These are phyloP conservation scores for Kitagawia praeruptora DNA, from an alignment of 129 eudicot genomes.

Conservation along the genomic window DNA sequence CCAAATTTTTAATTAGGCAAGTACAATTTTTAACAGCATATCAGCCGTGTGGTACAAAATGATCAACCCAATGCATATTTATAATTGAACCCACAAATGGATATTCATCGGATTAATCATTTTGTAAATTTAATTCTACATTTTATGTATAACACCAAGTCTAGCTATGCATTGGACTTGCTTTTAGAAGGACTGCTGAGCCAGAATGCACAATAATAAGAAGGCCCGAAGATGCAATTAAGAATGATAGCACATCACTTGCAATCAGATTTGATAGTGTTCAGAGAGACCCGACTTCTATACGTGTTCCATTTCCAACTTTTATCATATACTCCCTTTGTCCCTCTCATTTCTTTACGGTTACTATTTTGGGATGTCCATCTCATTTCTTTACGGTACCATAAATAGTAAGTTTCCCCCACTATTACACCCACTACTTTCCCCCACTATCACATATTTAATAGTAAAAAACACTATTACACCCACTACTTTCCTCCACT, in stretches of 20 bases:
- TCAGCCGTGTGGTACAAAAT: neutral
- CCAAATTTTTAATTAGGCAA: neutral
- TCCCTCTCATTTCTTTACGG: no score
- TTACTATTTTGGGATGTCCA: no score
- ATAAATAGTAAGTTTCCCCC: no score
- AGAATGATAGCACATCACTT: neutral
- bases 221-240: neutral
- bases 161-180: neutral
- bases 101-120: neutral
- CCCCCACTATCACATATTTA: no score
- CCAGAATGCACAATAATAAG: neutral
- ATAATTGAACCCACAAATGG: neutral
- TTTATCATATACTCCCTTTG: conserved; percentile 1
- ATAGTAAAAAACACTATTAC: no score
- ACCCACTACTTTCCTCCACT: no score
- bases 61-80: neutral
- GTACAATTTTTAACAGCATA: neutral
- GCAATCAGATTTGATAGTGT: neutral
- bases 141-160: neutral
- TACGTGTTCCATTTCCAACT: neutral
- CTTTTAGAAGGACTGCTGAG: neutral
- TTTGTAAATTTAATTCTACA: neutral
- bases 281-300: no score
- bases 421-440: no score
- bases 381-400: no score